phyloP scores from a whole-genome alignment of 106 monocot genomes.

The Platanthera guangdongensis region DNA sequence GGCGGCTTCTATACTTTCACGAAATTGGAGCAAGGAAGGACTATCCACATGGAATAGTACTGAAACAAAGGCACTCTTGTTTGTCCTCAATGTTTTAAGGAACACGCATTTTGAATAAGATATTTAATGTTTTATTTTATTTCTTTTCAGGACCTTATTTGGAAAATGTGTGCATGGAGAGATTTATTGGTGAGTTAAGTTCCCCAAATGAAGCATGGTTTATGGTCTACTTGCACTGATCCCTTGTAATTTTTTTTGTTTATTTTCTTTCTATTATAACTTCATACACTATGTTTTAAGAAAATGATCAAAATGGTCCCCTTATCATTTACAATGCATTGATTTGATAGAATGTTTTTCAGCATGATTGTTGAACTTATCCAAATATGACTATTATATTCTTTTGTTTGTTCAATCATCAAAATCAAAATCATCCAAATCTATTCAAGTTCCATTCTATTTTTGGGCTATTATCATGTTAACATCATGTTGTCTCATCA shows the following conservation, averaged over 20 bases:
- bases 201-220: not conserved
- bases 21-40: conserved; percentile 47
- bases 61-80: conserved; percentile 40
- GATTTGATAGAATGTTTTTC: too few species aligned
- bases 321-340: too few species aligned
- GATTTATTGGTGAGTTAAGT: conserved; percentile 78
- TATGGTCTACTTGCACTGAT: not conserved
- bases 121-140: conserved; percentile 3
- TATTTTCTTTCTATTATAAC: not conserved
- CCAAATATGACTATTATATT: too few species aligned
- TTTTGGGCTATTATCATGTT: too few species aligned
- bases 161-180: conserved; percentile 87
- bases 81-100: not conserved
- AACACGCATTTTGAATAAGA: not conserved
- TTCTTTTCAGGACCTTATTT: conserved; percentile 63
- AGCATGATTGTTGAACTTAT: too few species aligned
- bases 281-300: not conserved
- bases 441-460: too few species aligned
- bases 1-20: conserved; percentile 59
- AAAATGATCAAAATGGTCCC: too few species aligned
- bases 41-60: conserved; percentile 17
- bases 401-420: too few species aligned
- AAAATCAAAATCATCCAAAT: too few species aligned
- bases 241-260: not conserved
- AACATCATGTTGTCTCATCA: too few species aligned